Conservation (phyloP, 83 land plant genomes). For the Picea mariana region DNA sequence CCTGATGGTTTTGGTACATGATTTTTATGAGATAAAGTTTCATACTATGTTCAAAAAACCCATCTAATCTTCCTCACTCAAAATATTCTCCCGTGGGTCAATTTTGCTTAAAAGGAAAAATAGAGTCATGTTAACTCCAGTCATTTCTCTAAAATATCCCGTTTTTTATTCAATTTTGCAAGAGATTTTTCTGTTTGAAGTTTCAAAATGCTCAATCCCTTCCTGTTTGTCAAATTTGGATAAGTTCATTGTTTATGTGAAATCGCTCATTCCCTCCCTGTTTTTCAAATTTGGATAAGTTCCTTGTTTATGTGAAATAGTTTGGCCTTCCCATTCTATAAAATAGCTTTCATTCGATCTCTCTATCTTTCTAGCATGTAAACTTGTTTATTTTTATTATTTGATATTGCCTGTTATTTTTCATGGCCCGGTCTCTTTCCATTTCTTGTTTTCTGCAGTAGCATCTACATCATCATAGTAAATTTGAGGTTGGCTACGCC, state of each 20-base stretch:
- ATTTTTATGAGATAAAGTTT: not conserved
- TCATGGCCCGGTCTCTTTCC: too few species aligned
- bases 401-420: too few species aligned
- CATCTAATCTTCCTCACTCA: not conserved
- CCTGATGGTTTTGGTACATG: not conserved
- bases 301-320: not conserved
- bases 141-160: not conserved
- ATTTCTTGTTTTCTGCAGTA: too few species aligned
- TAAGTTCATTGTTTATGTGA: not conserved
- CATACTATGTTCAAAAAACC: not conserved
- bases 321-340: not conserved
- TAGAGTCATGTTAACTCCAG: not conserved
- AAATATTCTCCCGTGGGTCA: not conserved
- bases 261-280: not conserved
- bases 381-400: too few species aligned
- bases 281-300: not conserved
- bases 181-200: not conserved
- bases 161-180: not conserved
- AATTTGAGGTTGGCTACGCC: too few species aligned
- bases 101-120: not conserved
- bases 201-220: not conserved
- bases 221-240: not conserved
- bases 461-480: too few species aligned
- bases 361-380: too few species aligned
- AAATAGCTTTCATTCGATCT: too few species aligned